phyloP scores from a whole-genome alignment of 2,329 filamentous ascomycete genomes.

The Botrytis galanthina region DNA sequence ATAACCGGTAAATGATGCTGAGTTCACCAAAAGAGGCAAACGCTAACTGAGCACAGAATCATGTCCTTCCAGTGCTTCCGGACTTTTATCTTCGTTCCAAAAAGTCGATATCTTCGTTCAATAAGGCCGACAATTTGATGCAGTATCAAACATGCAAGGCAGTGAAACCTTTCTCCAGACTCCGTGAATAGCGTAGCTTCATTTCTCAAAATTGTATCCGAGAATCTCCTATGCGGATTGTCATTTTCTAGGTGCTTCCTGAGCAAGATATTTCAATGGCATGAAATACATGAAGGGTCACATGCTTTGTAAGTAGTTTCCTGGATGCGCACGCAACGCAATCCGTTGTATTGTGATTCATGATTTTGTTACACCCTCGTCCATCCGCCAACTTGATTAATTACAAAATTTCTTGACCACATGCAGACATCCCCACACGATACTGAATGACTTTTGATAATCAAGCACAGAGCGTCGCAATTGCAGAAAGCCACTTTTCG shows the following conservation, averaged over 20 bases:
- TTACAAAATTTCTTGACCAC: not conserved
- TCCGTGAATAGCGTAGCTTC: not conserved
- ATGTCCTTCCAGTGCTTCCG: not conserved
- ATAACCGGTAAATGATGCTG: not conserved
- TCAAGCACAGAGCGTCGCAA: not conserved
- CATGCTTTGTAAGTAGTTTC: not conserved
- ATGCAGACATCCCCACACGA: not conserved
- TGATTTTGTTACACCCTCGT: not conserved
- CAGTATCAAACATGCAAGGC: not conserved
- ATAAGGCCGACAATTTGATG: not conserved
- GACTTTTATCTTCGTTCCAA: not conserved
- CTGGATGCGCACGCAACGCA: not conserved
- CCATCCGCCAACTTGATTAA: too few species aligned
- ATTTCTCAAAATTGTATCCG: not conserved
- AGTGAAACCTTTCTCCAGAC: not conserved
- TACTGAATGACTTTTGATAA: not conserved
- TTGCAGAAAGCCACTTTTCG: not conserved
- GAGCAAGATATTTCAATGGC: not conserved
- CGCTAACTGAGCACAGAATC: not conserved
- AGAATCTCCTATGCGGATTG: not conserved
- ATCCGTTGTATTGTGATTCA: not conserved
- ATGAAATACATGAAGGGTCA: not conserved
- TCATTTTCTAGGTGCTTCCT: not conserved
- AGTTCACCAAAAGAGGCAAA: conserved; percentile 5
- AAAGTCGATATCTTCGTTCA: not conserved